Evolutionary conservation across 176 grass and related monocot genomes (phyloP), one percentile per base, ranked within the genome.

Genomic region (Eragrostis curvula): DNA sequence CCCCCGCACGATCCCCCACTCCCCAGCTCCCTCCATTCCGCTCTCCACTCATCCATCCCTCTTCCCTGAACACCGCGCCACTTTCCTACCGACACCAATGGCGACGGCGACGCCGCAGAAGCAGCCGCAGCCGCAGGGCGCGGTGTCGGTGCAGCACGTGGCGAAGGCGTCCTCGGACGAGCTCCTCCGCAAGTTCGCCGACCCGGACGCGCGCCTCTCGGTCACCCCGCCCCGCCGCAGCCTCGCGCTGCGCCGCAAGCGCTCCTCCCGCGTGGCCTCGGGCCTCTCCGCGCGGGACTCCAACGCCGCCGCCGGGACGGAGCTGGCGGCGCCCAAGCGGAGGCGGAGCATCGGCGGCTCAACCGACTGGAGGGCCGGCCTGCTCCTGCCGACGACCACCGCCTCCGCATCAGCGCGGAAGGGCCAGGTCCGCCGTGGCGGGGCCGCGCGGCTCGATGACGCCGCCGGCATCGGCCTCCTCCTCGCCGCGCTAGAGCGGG

Each of bases 131-230:
- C 76, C 20, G 61, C 46, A 83, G 1, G 56, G 63, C 25, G 16
- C 68, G 55, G 87, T 81, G 82, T 77, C 86, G 7, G 90, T 98
- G 71, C 95, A 98, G 90, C 88, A 83, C 74, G 90, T 98, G 23
- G 86, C 86, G 27, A 93, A 86, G 84, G 86, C 92, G 29, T 98
- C 95, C 11, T 98, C 95, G 23, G 95, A 98, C 80, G 78, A 98
- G 95, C 90, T 98, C 70, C 92, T 98, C 43, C 90, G 92, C 84
- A 98, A 98, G 88, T 98, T 98, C 60, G 88, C 95, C 12, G 95
- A 98, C 79, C 92, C 92, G 24, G 92, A 98, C 43, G 82, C 82
- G 40, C 56, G 21, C 30, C 23, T 1, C 62, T 2, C 15, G 0
- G n/a, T 8, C 1, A 36, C 73, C 9, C 87, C 84, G 2, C 71